Base-by-base conservation (phyloP, 2,329 filamentous ascomycete genomes). In the Mycocentrospora acerina region DNA sequence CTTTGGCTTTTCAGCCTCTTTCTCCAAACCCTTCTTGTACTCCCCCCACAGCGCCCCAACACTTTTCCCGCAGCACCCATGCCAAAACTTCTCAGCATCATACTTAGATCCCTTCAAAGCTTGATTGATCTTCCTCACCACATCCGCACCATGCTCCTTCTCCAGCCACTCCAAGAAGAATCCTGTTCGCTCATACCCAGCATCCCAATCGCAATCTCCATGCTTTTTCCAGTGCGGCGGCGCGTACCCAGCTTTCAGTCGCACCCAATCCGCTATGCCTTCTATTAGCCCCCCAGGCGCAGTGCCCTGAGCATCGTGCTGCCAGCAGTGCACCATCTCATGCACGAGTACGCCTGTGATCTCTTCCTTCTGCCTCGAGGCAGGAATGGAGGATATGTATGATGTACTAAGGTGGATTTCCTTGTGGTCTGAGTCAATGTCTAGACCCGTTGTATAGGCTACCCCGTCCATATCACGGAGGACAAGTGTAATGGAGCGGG, bases 251-350 rank as follows among this genome's bases (percentile, higher is more conserved):
- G 83, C 83, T 48, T 81, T 82, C 44, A 97, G 71, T 2, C 91
- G 79, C 16, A 97, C 90, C 80, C 88, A 97, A 69, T 97, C 93
- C 14, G 91, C 91, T 36, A 97, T 81, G 1, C 91, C 91, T 68
- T 97, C 91, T 39, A 95, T 84, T 31, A 97, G 68, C 0, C 93
- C 93, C 1, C 84, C 84, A 2, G 71, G 67, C 29, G 81, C 71
- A 4, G 68, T 70, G 0, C 71, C 73, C 8, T 67, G 71, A 2
- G 76, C 85, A 54, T 88, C 84, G 68, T 88, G 86, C 67, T 97
- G 91, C 70, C 86, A 94, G 70, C 90, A 96, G 71, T 97, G 93
- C 11, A 97, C 91, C 46, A 96, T 83, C 69, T 97, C 91, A 64
- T 97, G 91, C 2, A 86, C 85, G 14, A 97, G 67, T 1, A 97